These are phyloP conservation scores for Syzygium aqueum DNA, from an alignment of 345 rosid genomes.

Conservation along the genomic window DNA sequence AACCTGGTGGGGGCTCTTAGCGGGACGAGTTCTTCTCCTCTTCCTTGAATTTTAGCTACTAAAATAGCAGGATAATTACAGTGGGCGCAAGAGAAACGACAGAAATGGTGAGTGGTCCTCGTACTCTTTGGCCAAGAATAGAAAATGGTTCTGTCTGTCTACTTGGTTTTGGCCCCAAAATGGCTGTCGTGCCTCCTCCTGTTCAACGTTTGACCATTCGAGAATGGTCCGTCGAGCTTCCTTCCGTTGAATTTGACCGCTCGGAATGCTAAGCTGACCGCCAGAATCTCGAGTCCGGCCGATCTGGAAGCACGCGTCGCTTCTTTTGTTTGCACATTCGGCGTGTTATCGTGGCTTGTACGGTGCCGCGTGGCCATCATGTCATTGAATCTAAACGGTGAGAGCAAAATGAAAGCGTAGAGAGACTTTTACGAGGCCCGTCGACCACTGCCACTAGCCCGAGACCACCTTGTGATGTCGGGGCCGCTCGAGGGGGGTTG, in stretches of 20 bases:
- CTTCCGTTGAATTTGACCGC: not conserved
- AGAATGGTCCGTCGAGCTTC: not conserved
- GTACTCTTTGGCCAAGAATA: not conserved
- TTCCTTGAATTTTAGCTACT: not conserved
- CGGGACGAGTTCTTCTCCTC: not conserved
- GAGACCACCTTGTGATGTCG: not conserved
- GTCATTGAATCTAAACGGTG: not conserved
- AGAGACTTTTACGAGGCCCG: not conserved
- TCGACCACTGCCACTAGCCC: not conserved
- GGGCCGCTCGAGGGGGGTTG: not conserved
- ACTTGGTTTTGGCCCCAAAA: not conserved
- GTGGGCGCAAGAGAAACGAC: not conserved
- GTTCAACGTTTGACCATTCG: too few relatives aligned
- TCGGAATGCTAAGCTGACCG: not conserved
- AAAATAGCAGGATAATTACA: not conserved
- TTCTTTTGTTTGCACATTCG: not conserved
- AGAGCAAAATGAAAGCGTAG: not conserved
- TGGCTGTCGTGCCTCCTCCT: not conserved
- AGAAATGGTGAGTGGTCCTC: not conserved
- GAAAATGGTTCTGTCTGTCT: too few relatives aligned
- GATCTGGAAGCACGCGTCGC: not conserved
- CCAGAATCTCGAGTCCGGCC: not conserved
- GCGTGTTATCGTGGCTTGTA: not conserved
- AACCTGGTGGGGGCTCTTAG: not conserved
- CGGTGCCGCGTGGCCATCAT: not conserved